Percentiles rank a stretch among this genome's conserved stretches.
These are phyloP conservation scores for Diaporthe citrichinensis DNA, from an alignment of 2,329 filamentous ascomycete species.

Conservation along the genomic window DNA sequence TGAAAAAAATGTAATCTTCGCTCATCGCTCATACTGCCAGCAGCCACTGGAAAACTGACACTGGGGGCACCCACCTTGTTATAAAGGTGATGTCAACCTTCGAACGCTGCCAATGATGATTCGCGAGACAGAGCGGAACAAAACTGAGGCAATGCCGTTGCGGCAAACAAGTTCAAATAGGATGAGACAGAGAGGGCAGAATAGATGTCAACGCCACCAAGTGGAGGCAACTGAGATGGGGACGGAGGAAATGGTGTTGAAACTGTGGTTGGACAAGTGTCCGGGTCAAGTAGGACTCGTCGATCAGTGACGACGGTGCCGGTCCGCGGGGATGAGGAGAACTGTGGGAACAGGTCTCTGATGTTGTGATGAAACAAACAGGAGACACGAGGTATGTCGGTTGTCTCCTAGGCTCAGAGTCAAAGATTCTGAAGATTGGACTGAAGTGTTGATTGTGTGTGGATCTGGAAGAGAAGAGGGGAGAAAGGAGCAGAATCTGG, in stretches of 20 bases:
- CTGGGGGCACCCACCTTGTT: background rate
- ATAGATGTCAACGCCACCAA: background rate
- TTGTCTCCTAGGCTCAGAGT: background rate
- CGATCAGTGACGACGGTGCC: background rate
- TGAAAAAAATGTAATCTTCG: no score
- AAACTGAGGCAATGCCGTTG: background rate
- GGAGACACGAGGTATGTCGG: background rate
- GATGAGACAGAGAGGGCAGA: background rate
- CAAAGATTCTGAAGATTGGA: background rate
- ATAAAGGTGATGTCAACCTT: background rate
- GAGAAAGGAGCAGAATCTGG: background rate
- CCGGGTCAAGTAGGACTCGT: background rate
- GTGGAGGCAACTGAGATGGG: background rate
- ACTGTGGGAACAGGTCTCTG: background rate
- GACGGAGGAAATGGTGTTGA: background rate
- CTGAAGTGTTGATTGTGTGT: background rate
- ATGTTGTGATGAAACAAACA: background rate
- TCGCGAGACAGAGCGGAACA: background rate
- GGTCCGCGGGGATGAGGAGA: background rate
- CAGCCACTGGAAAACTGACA: background rate
- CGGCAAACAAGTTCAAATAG: background rate
- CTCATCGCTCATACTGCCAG: no score
- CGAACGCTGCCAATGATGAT: background rate
- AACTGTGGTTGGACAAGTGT: background rate
- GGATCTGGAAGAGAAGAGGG: background rate